phyloP scores from a whole-genome alignment of 1,284 basidiomycete genomes.

The Marasmius sp. region DNA sequence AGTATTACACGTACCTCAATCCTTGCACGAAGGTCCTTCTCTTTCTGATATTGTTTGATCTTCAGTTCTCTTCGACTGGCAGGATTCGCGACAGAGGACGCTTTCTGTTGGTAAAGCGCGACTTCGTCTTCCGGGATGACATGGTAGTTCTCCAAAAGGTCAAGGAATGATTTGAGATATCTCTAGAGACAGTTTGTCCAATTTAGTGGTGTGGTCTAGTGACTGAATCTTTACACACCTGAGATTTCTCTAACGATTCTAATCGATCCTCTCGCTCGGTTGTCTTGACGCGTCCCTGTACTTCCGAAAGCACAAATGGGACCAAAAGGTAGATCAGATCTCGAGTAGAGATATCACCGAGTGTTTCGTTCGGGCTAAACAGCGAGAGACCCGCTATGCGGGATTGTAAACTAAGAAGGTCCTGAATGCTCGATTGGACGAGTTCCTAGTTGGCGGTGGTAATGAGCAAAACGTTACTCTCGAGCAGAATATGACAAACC shows the following conservation, averaged over 20 bases:
- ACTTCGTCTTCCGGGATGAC: conserved; percentile 68
- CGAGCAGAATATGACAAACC: conserved; percentile 26
- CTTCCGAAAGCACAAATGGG: conserved; percentile 71
- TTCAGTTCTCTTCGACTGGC: conserved; percentile 78
- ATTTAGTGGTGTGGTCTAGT: conserved; percentile 1
- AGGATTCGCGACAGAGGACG: conserved; percentile 58
- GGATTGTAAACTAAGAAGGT: conserved; percentile 50
- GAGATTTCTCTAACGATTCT: conserved; percentile 50
- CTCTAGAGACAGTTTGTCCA: conserved; percentile 39
- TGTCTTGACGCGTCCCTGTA: conserved; percentile 67
- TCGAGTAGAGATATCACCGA: conserved; percentile 83
- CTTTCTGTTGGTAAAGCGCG: conserved; percentile 46
- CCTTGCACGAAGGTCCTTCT: conserved; percentile 73
- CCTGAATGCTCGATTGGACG: conserved; percentile 49
- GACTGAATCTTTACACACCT: conserved; percentile 45
- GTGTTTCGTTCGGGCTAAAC: conserved; percentile 84
- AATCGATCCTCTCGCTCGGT: conserved; percentile 61
- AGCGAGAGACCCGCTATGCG: conserved; percentile 63
- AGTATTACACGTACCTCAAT: conserved; percentile 56
- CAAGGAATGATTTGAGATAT: conserved; percentile 57
- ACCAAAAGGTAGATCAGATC: conserved; percentile 82
- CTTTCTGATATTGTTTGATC: conserved; percentile 83
- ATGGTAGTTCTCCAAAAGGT: conserved; percentile 64
- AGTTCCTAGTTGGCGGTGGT: conserved; percentile 45
- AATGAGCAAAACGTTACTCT: neutral